Evolutionary conservation across 2,329 filamentous ascomycete species (phyloP).

Genomic region (Paecilomyces sp.): DNA sequence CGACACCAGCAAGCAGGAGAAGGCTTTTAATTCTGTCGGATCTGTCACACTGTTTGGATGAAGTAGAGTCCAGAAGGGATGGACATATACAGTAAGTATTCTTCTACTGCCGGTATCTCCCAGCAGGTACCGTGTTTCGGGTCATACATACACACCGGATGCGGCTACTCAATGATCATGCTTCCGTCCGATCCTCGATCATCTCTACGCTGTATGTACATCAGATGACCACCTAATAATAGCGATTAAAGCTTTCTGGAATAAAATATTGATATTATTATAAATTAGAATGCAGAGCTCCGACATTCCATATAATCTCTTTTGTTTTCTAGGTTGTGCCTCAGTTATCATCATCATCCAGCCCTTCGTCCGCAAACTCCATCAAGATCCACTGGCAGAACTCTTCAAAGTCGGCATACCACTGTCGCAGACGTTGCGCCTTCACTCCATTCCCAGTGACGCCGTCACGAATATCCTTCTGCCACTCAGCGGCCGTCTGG

Average conservation of each 20-base stretch:
- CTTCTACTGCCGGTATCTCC: neutral
- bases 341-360: slow-evolving; percentile 24
- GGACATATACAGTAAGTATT: neutral
- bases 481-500: slow-evolving; percentile 63
- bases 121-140: neutral
- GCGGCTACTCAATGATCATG: neutral
- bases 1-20: neutral
- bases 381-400: slow-evolving; percentile 87
- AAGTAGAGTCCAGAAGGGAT: neutral
- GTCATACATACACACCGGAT: neutral
- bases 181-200: neutral
- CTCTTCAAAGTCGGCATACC: slow-evolving; percentile 75
- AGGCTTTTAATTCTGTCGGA: neutral
- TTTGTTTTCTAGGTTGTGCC: neutral
- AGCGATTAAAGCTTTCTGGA: neutral
- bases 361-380: slow-evolving; percentile 56
- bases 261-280: neutral
- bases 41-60: neutral
- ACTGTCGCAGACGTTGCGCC: slow-evolving; percentile 66
- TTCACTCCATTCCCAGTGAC: slow-evolving; percentile 64
- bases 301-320: neutral
- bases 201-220: neutral
- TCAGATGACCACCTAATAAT: neutral
- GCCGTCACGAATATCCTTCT: slow-evolving; percentile 64
- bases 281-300: neutral